These are phyloP conservation scores for Pseudogymnoascus sp. DNA, from an alignment of 2,329 filamentous ascomycete genomes.

Conservation along the genomic window DNA sequence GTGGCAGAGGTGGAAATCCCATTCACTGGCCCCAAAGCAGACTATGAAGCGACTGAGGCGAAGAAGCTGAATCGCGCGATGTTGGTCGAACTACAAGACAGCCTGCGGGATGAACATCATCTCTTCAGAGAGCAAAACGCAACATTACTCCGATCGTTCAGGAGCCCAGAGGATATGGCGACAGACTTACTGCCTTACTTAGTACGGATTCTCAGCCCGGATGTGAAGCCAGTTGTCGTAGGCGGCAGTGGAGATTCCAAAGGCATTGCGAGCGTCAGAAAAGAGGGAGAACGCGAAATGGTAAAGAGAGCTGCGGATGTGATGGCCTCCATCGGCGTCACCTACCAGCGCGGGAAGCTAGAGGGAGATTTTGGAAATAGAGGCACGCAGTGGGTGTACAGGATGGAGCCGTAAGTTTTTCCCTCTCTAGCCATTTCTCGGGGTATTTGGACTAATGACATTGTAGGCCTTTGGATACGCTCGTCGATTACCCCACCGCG, in stretches of 20 bases:
- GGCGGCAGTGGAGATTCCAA: conserved; percentile 57
- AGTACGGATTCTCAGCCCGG: conserved; percentile 74
- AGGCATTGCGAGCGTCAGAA: conserved; percentile 75
- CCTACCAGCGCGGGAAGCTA: conserved; percentile 72
- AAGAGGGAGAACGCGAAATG: conserved; percentile 74
- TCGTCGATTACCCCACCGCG: conserved; percentile 67
- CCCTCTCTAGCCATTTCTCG: background rate
- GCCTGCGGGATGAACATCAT: conserved; percentile 43
- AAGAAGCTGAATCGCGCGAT: conserved; percentile 70
- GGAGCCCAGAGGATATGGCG: conserved; percentile 68
- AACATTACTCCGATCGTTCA: conserved; percentile 67
- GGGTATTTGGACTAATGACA: background rate
- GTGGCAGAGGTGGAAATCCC: conserved; percentile 51
- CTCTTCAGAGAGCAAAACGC: conserved; percentile 38
- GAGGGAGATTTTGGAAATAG: conserved; percentile 56
- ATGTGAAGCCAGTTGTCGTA: conserved; percentile 85
- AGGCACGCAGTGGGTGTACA: conserved; percentile 69
- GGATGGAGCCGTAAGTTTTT: conserved; percentile 79
- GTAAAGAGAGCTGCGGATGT: conserved; percentile 72
- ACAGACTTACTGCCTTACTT: conserved; percentile 81
- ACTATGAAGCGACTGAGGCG: conserved; percentile 73
- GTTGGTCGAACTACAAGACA: conserved; percentile 67
- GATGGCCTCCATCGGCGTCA: conserved; percentile 74
- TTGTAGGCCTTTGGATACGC: conserved; percentile 59
- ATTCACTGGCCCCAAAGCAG: conserved; percentile 74